Evolutionary conservation across 805 yeast species (phyloP).

Genomic region (Barnettozyma pratensis): DNA sequence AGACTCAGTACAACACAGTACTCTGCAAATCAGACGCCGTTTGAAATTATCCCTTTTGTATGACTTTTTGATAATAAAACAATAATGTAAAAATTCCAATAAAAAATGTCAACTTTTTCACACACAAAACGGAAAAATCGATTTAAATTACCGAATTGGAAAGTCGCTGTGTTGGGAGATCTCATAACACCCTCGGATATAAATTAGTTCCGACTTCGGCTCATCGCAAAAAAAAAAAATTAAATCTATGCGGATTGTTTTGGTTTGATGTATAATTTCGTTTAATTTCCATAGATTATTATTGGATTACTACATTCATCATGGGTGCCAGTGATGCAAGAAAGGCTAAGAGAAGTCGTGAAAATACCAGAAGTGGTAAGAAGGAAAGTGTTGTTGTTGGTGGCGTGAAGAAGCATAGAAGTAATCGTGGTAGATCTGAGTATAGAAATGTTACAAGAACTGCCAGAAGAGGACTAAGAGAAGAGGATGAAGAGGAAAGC

Average conservation of each 20-base stretch:
- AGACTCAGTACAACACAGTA: neutral
- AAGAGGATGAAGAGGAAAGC: slow-evolving; percentile 17
- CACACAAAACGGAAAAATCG: neutral
- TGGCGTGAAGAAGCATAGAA: slow-evolving; percentile 10
- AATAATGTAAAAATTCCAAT: too few species aligned
- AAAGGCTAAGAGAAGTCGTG: slow-evolving; percentile 7
- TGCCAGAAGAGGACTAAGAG: slow-evolving; percentile 32
- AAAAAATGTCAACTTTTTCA: too few species aligned
- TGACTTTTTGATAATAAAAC: too few species aligned
- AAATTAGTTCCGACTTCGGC: neutral
- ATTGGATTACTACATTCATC: neutral
- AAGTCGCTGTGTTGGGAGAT: too few species aligned
- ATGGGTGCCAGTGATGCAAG: slow-evolving; percentile 16
- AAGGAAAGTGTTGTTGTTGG: neutral
- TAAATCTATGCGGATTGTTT: too few species aligned
- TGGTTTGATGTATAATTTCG: too few species aligned
- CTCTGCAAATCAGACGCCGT: too few species aligned
- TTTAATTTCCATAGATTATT: neutral
- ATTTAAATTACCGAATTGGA: neutral
- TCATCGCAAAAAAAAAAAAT: neutral
- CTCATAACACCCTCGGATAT: neutral
- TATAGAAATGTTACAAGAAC: slow-evolving; percentile 57
- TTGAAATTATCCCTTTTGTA: too few species aligned
- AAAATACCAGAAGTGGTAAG: neutral
- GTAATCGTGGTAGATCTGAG: slow-evolving; percentile 52